Evolutionary conservation across 257 asterid species (phyloP).

Genomic region (Solanum chmielewskii): DNA sequence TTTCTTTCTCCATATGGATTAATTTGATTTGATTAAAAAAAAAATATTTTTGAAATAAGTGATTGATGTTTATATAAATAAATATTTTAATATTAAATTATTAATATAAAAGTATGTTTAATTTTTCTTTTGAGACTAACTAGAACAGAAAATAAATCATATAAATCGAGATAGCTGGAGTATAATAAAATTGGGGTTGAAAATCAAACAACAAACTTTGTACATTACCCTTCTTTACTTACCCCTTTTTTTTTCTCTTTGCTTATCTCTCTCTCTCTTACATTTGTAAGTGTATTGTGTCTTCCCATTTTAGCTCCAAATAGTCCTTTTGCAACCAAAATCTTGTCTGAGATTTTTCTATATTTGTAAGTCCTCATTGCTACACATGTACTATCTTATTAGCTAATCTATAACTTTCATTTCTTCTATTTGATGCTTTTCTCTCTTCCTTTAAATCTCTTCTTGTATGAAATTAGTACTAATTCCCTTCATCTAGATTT

Average conservation of each 20-base stretch:
- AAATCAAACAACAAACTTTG: constrained; percentile 20
- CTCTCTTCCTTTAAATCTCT: background rate
- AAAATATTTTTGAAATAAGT: too few species aligned
- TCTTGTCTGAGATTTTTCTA: constrained; percentile 40
- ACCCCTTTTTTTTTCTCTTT: background rate
- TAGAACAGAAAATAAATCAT: too few species aligned
- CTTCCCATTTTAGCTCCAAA: constrained; percentile 34
- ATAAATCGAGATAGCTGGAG: background rate
- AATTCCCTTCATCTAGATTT: background rate
- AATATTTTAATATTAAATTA: too few species aligned
- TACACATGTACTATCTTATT: background rate
- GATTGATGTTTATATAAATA: too few species aligned
- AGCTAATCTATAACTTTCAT: background rate
- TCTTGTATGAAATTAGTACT: background rate
- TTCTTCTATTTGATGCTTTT: background rate
- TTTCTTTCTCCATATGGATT: too few species aligned
- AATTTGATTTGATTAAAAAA: too few species aligned
- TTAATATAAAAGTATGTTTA: too few species aligned
- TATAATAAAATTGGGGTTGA: background rate
- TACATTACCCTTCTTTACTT: background rate
- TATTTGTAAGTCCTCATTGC: constrained; percentile 34
- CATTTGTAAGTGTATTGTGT: background rate
- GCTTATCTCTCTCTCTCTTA: background rate
- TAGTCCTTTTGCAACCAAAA: constrained; percentile 33
- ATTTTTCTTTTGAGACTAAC: too few species aligned